Evolutionary conservation across 805 yeast species (phyloP).

Genomic region (Schwanniomyces vanrijiae): DNA sequence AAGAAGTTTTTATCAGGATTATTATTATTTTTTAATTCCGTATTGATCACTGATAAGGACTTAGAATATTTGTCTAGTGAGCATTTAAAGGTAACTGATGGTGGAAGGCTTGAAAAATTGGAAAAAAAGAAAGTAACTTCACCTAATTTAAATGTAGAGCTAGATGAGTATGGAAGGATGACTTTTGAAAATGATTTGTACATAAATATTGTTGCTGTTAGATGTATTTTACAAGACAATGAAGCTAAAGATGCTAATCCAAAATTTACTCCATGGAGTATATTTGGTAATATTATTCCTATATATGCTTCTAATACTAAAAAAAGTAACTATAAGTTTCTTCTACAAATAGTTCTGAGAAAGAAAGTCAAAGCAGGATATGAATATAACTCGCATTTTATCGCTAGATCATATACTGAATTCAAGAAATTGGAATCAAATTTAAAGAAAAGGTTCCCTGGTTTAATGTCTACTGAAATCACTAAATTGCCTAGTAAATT

Average conservation of each 20-base stretch:
- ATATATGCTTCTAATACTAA: slow-evolving; percentile 4
- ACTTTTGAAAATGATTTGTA: slow-evolving; percentile 55
- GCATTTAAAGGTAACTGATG: slow-evolving; percentile 37
- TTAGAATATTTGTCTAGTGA: slow-evolving; percentile 40
- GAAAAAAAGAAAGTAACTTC: slow-evolving; percentile 2
- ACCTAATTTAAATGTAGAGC: not conserved
- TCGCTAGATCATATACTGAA: slow-evolving; percentile 65
- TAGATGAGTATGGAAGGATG: slow-evolving; percentile 21
- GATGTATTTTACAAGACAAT: slow-evolving; percentile 20
- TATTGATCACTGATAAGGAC: slow-evolving; percentile 63
- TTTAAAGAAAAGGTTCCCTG: slow-evolving; percentile 65
- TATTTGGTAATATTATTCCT: slow-evolving; percentile 10
- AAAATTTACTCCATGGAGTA: slow-evolving; percentile 12
- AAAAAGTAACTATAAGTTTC: slow-evolving; percentile 43
- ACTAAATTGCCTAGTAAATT: slow-evolving; percentile 59
- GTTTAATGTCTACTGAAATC: slow-evolving; percentile 51
- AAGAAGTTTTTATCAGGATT: slow-evolving; percentile 62
- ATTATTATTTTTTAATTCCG: slow-evolving; percentile 71
- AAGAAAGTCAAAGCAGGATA: slow-evolving; percentile 15
- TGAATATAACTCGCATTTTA: slow-evolving; percentile 37
- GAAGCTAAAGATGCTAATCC: not conserved
- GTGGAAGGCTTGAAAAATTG: slow-evolving; percentile 37
- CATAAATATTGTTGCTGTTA: slow-evolving; percentile 69
- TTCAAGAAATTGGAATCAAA: slow-evolving; percentile 57
- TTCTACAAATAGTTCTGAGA: slow-evolving; percentile 43